These are phyloP conservation scores for Vitis amurensis DNA, from an alignment of 164 flowering plant genomes.

Conservation along the genomic window DNA sequence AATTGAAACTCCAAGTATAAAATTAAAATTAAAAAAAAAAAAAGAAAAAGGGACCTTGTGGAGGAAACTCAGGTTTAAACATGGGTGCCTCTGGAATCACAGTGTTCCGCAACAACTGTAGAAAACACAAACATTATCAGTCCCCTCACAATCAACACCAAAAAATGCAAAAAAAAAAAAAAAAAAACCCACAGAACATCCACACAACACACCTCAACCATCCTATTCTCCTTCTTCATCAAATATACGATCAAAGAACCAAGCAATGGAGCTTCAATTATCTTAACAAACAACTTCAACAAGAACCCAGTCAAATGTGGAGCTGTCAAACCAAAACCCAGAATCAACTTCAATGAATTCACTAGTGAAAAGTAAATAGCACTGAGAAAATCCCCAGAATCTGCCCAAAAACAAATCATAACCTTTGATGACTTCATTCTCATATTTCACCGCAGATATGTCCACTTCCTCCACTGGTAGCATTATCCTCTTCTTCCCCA, in stretches of 20 bases:
- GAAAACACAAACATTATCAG: slow-evolving; percentile 5
- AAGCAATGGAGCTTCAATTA: slow-evolving; percentile 54
- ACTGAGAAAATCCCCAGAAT: background rate
- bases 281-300: slow-evolving; percentile 58
- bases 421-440: slow-evolving; percentile 52
- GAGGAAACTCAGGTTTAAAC: slow-evolving; percentile 89
- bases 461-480: slow-evolving; percentile 64
- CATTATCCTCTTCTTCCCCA: slow-evolving; percentile 62
- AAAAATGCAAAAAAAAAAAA: background rate
- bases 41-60: slow-evolving; percentile 62
- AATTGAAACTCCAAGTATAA: background rate
- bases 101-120: slow-evolving; percentile 71
- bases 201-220: slow-evolving; percentile 50
- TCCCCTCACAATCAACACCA: background rate
- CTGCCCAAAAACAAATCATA: background rate
- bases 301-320: slow-evolving; percentile 70
- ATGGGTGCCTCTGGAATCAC: slow-evolving; percentile 90
- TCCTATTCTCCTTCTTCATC: slow-evolving; percentile 65
- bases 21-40: background rate
- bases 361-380: background rate
- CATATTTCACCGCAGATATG: slow-evolving; percentile 54
- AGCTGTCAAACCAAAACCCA: slow-evolving; percentile 39
- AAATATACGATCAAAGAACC: slow-evolving; percentile 46
- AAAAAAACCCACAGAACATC: background rate
- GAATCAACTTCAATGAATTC: background rate